Evolutionary conservation across 257 asterid genomes (phyloP), one percentile per base, ranked within the genome.

Genomic region (Jasminum sambac): DNA sequence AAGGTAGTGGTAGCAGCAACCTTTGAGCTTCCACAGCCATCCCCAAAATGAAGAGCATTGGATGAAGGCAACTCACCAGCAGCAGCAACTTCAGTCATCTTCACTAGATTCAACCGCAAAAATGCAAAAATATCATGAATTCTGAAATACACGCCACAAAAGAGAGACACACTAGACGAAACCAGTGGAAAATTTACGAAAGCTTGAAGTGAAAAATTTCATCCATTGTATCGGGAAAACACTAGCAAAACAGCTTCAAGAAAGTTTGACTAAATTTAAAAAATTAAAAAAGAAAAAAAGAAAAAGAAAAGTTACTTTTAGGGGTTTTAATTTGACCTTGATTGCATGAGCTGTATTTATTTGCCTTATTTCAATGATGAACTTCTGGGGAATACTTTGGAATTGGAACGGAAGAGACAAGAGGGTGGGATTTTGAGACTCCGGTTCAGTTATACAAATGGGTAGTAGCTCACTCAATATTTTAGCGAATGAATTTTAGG

Each of bases 1-100:
- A 83, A 55, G 48, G 74, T 76, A 74, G 87, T 46, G 66, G 84
- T 26, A 24, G 85, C 48, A 2, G 36, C 16, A 63, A 77, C 73
- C 84, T 78, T 84, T 13, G 87, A 70, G 72, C 68, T 78, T 8
- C 90, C 84, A 23, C 81, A 89, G 63, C 78, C 82, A 8, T 74
- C 80, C 36, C 92, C 92, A 40, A 79, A 78, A 40, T 84, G 84
- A 68, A 85, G 77, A 63, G 83, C 69, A 67, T 70, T 87, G 2
- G 87, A 69, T 71, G 83, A 78, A 38, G 84, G 88, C 72, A 84
- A 72, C 16, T 84, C 81, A 66, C 81, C 85, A 25, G 85, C 83
- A 12, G 80, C 78, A 64, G 93, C 91, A 69, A 84, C 86, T 82
- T 87, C 83, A 44, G 92, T 85, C 97, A 88, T 92, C 77, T 77